Percentiles rank a stretch among this genome's conserved stretches.
Evolutionary conservation across 108 stramenopile genomes (phyloP).

Genomic region (Cyclostephanos tholiformis): DNA sequence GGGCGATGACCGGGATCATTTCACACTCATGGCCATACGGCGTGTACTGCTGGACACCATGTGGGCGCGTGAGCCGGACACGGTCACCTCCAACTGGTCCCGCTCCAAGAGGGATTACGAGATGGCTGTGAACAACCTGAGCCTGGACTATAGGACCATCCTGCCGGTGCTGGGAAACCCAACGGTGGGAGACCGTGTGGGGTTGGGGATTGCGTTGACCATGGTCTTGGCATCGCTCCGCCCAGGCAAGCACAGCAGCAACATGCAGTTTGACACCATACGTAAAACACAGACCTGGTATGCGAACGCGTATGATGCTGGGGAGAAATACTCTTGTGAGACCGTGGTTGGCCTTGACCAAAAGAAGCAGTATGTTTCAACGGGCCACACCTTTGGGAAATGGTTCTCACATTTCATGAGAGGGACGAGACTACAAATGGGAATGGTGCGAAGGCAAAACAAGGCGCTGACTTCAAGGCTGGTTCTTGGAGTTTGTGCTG

Average conservation of each 20-base stretch:
- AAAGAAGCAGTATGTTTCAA: not conserved
- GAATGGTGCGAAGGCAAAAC: not conserved
- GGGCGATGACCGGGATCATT: not conserved
- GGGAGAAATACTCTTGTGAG: too few species aligned
- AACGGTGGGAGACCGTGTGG: not conserved
- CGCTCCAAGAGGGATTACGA: conserved; percentile 8
- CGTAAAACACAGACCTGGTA: conserved; percentile 5
- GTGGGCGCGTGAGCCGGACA: conserved; percentile 37
- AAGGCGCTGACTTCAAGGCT: too few species aligned
- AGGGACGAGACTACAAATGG: not conserved
- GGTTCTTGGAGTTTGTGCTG: too few species aligned
- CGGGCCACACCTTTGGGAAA: not conserved
- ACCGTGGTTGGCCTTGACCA: too few species aligned
- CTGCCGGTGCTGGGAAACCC: not conserved
- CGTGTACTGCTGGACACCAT: conserved; percentile 39
- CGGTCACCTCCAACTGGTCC: conserved; percentile 26
- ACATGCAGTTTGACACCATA: not conserved
- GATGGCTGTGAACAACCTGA: not conserved
- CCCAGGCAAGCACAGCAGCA: not conserved
- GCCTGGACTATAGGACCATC: not conserved
- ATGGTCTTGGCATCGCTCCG: not conserved
- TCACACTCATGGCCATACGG: conserved; percentile 20
- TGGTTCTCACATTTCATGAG: not conserved
- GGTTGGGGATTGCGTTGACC: not conserved
- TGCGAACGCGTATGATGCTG: not conserved